These are phyloP conservation scores for Alternaria triticimaculans DNA, from an alignment of 2,329 filamentous ascomycete genomes.

Conservation along the genomic window DNA sequence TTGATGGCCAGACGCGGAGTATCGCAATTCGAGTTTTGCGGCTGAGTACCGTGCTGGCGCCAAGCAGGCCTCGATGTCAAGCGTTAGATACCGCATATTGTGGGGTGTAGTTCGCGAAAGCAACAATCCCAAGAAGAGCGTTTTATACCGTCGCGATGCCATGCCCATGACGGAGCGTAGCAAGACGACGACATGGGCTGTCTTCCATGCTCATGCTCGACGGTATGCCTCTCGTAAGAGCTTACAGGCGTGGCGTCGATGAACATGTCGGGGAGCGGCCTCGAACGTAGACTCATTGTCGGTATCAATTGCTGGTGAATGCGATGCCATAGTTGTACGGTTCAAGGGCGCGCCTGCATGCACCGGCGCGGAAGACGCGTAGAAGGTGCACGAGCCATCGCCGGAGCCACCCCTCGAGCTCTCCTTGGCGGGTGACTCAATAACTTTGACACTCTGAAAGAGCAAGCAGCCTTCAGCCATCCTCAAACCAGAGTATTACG, in stretches of 20 bases:
- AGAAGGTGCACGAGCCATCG: background rate
- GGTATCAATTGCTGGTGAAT: background rate
- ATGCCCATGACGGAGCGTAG: background rate
- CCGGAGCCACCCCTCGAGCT: background rate
- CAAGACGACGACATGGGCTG: background rate
- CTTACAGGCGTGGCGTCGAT: background rate
- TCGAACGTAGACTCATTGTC: background rate
- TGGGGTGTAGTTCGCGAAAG: background rate
- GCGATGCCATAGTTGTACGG: background rate
- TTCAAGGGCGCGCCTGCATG: background rate
- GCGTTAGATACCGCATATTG: background rate
- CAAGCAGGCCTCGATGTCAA: slow-evolving; percentile 13
- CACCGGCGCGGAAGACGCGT: background rate
- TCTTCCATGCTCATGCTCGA: background rate
- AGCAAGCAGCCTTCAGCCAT: background rate
- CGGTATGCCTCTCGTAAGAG: background rate
- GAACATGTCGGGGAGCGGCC: background rate
- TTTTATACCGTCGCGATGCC: background rate
- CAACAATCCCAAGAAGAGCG: background rate
- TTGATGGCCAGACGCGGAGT: background rate
- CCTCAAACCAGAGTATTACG: no score
- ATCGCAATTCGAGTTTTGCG: background rate
- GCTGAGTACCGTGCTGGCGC: slow-evolving; percentile 34
- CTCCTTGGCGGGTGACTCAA: background rate
- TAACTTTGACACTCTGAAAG: background rate